phyloP scores from a whole-genome alignment of 1,139 yeast genomes.

The Suhomyces coccinellae region DNA sequence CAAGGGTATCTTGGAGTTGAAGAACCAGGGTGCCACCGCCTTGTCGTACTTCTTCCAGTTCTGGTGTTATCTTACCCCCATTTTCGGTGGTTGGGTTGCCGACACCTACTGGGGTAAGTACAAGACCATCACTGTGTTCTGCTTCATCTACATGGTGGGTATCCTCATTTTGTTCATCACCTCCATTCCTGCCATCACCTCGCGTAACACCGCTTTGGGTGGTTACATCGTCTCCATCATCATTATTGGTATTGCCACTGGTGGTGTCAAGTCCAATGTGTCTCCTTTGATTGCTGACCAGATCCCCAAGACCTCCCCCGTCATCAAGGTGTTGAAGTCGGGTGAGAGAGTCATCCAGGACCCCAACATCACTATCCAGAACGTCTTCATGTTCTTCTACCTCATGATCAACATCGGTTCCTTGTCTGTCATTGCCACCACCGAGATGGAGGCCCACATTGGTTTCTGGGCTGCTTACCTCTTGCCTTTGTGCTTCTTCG shows the following conservation, averaged over 20 bases:
- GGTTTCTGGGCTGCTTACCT: conserved; percentile 35
- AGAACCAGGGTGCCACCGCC: conserved; percentile 69
- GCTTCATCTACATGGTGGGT: conserved; percentile 62
- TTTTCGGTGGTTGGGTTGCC: conserved; percentile 73
- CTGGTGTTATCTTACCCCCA: conserved; percentile 81
- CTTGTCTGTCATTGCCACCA: conserved; percentile 28
- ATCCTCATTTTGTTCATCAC: conserved; percentile 67
- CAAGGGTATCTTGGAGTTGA: conserved; percentile 62
- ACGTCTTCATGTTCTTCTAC: conserved; percentile 30
- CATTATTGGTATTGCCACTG: conserved; percentile 74
- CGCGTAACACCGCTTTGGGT: conserved; percentile 47
- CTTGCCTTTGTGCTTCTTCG: conserved; percentile 67
- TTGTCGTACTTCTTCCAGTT: conserved; percentile 76
- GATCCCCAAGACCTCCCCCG: conserved; percentile 33
- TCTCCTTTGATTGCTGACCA: conserved; percentile 82
- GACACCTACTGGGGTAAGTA: conserved; percentile 76
- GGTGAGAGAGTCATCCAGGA: conserved; percentile 29
- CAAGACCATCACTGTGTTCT: conserved; percentile 63
- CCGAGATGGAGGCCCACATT: conserved; percentile 24
- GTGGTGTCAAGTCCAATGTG: conserved; percentile 79
- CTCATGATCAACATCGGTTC: conserved; percentile 30
- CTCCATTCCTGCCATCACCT: conserved; percentile 64
- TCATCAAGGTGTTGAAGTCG: conserved; percentile 25
- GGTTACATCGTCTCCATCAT: conserved; percentile 63
- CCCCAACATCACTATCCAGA: conserved; percentile 29